Conservation (phyloP, 108 stramenopile species). For the Pseudonitzschia delicatissima region DNA sequence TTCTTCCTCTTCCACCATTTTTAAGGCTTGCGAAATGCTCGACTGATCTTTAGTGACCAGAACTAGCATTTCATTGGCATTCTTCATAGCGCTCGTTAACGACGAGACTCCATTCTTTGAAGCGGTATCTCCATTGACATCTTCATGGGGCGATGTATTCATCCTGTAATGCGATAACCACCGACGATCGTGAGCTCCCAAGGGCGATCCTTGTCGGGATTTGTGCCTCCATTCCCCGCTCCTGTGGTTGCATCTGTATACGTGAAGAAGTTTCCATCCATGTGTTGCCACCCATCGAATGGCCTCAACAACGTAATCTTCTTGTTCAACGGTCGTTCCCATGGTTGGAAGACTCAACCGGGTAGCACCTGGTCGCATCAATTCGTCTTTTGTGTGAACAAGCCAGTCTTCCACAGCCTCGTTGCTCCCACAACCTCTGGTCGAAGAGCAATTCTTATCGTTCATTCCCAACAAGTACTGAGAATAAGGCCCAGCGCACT, state of each 20-base stretch:
- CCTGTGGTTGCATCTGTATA: constrained; percentile 88
- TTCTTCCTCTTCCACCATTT: constrained; percentile 68
- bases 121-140: neutral
- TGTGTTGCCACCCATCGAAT: constrained; percentile 87
- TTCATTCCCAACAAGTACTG: constrained; percentile 83
- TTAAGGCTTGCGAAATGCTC: constrained; percentile 66
- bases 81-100: constrained; percentile 47
- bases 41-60: constrained; percentile 52
- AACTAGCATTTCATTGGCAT: constrained; percentile 60
- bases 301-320: constrained; percentile 87
- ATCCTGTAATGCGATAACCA: constrained; percentile 76
- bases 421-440: constrained; percentile 33
- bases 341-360: constrained; percentile 85
- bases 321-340: constrained; percentile 67
- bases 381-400: constrained; percentile 78
- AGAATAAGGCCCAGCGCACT: constrained; percentile 92
- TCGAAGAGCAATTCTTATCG: neutral
- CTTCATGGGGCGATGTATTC: neutral
- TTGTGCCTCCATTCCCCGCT: constrained; percentile 85
- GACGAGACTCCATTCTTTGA: neutral
- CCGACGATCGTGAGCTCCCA: constrained; percentile 62
- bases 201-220: constrained; percentile 73
- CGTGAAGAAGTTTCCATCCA: constrained; percentile 87
- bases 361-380: constrained; percentile 91
- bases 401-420: constrained; percentile 80